Conservation (phyloP, 495 filamentous ascomycete genomes). For the Oidiodendron maius region DNA sequence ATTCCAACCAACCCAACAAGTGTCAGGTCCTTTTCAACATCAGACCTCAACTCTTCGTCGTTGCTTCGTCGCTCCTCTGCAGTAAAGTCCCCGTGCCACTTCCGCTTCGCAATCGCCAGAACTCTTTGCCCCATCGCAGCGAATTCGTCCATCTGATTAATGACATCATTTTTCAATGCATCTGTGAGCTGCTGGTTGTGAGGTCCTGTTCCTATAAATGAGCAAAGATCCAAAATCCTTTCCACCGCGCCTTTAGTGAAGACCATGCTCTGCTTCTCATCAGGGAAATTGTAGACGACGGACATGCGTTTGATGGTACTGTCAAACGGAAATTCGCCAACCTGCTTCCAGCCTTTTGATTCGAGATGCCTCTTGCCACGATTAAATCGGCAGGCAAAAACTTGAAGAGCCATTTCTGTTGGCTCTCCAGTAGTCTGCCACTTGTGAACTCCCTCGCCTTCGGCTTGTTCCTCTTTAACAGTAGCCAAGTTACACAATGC, state of each 20-base stretch:
- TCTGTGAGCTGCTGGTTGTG: slow-evolving; percentile 47
- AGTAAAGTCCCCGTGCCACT: slow-evolving; percentile 29
- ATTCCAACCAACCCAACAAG: slow-evolving; percentile 69
- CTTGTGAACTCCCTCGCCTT: slow-evolving; percentile 24
- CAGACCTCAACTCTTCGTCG: slow-evolving; percentile 30
- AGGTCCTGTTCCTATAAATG: slow-evolving; percentile 46
- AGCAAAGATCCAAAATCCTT: slow-evolving; percentile 67
- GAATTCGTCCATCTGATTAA: slow-evolving; percentile 58
- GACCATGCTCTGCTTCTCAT: slow-evolving; percentile 38
- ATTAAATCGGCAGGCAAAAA: slow-evolving; percentile 68
- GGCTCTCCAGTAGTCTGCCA: slow-evolving; percentile 80
- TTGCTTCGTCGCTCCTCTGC: slow-evolving; percentile 19
- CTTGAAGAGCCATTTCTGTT: slow-evolving; percentile 78
- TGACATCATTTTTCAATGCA: slow-evolving; percentile 52
- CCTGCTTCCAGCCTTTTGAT: slow-evolving; percentile 52
- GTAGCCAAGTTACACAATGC: slow-evolving; percentile 74
- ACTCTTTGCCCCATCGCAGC: slow-evolving; percentile 76
- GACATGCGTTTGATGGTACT: slow-evolving; percentile 81
- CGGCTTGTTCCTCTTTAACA: slow-evolving; percentile 50
- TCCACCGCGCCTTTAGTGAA: slow-evolving; percentile 83
- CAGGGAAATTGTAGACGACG: slow-evolving; percentile 52
- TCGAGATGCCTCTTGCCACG: slow-evolving; percentile 49
- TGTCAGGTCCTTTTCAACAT: slow-evolving; percentile 50
- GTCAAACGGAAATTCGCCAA: slow-evolving; percentile 77
- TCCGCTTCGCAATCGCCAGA: slow-evolving; percentile 63